These are phyloP conservation scores for Penicillium angulare DNA, from an alignment of 495 filamentous ascomycete species.

Conservation along the genomic window DNA sequence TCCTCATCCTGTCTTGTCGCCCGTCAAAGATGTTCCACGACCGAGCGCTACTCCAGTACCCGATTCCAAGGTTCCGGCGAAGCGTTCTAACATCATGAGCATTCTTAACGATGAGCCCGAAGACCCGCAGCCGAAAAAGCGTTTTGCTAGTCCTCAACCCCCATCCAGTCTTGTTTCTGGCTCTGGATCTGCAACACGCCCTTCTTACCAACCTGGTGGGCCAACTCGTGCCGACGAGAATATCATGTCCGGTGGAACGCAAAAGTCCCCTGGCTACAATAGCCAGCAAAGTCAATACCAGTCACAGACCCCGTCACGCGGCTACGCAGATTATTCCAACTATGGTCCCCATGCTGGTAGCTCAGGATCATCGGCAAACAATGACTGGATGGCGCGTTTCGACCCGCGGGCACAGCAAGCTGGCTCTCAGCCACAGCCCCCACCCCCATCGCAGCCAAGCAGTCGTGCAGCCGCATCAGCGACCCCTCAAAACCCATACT, in stretches of 20 bases:
- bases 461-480: constrained; percentile 22
- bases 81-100: constrained; percentile 59
- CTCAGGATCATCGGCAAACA: constrained; percentile 30
- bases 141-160: constrained; percentile 38
- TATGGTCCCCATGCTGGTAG: constrained; percentile 27
- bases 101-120: constrained; percentile 58
- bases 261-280: constrained; percentile 25
- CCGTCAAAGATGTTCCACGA: constrained; percentile 39
- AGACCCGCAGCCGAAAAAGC: constrained; percentile 52
- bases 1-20: constrained; percentile 35
- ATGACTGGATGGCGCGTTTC: constrained; percentile 49
- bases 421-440: constrained; percentile 25
- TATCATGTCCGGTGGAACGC: constrained; percentile 9
- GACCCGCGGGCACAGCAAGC: constrained; percentile 41
- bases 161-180: constrained; percentile 15
- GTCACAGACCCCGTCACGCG: constrained; percentile 30
- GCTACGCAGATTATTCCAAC: constrained; percentile 36
- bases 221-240: constrained; percentile 29
- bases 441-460: constrained; percentile 10
- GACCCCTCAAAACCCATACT: constrained; percentile 29
- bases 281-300: constrained; percentile 29
- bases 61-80: constrained; percentile 46
- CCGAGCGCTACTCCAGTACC: constrained; percentile 36
- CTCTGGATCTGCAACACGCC: constrained; percentile 8
- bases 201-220: constrained; percentile 16